A percentile compares a stretch with the other conserved stretches of the same genome.
Conservation (phyloP, 176 grass and related monocot species). For the Oryza glaberrima region DNA sequence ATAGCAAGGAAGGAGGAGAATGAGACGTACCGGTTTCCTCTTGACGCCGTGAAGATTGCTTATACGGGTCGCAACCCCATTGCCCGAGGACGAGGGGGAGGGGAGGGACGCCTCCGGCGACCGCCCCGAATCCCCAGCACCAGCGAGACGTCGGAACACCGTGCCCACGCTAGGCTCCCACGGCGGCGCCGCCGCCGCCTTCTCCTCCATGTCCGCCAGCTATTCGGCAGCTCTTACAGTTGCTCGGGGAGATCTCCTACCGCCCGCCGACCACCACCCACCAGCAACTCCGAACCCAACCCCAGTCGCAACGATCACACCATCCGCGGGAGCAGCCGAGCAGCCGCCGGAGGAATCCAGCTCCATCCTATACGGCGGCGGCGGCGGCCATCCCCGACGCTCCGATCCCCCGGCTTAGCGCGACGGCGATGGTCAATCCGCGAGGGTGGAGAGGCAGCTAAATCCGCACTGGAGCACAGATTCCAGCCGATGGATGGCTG, state of each 20-base stretch:
- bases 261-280: conserved; percentile 21
- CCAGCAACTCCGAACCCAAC: conserved; percentile 7
- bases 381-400: conserved; percentile 38
- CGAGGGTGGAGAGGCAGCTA: neutral
- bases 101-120: neutral
- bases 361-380: conserved; percentile 58
- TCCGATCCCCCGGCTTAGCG: conserved; percentile 24
- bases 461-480: conserved; percentile 24
- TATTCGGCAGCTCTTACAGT: conserved; percentile 7
- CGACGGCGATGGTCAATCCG: neutral
- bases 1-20: conserved; percentile 15
- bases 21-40: conserved; percentile 63
- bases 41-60: conserved; percentile 53
- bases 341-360: conserved; percentile 54
- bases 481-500: neutral
- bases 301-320: conserved; percentile 45
- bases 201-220: conserved; percentile 40
- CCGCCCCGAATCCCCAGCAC: neutral
- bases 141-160: conserved; percentile 47
- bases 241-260: conserved; percentile 30
- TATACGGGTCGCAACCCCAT: conserved; percentile 33
- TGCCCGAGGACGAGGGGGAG: conserved; percentile 35
- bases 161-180: conserved; percentile 54
- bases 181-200: conserved; percentile 28
- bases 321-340: conserved; percentile 39